Conservation (phyloP, 1,284 basidiomycete species). For the Cutaneotrichosporon cavernicola region DNA sequence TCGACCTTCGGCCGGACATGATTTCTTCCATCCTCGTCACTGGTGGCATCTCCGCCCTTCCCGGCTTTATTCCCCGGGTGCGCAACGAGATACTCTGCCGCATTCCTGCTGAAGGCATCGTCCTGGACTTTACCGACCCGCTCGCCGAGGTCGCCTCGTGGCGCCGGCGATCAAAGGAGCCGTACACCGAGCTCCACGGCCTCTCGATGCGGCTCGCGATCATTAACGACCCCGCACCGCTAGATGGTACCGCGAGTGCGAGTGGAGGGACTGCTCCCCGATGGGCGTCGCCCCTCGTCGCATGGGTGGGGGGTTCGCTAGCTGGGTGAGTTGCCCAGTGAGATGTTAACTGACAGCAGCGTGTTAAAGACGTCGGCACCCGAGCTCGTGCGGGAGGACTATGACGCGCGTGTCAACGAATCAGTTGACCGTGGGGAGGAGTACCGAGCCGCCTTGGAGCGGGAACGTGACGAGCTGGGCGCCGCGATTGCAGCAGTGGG, state of each 20-base stretch:
- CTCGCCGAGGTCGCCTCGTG: slow-evolving; percentile 19
- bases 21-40: slow-evolving; percentile 76
- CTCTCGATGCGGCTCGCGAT: slow-evolving; percentile 71
- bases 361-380: slow-evolving; percentile 78
- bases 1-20: slow-evolving; percentile 80
- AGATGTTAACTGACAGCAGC: slow-evolving; percentile 44
- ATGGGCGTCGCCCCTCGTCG: slow-evolving; percentile 71
- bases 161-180: slow-evolving; percentile 59
- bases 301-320: slow-evolving; percentile 91
- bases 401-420: slow-evolving; percentile 50
- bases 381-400: slow-evolving; percentile 76
- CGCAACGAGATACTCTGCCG: slow-evolving; percentile 69
- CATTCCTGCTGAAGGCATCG: slow-evolving; percentile 52
- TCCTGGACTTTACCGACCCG: slow-evolving; percentile 24
- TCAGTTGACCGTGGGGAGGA: slow-evolving; percentile 31
- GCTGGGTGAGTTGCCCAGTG: slow-evolving; percentile 65
- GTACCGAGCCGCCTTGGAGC: slow-evolving; percentile 45
- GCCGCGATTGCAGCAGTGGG: slow-evolving; percentile 33
- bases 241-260: slow-evolving; percentile 35
- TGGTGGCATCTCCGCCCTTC: slow-evolving; percentile 87
- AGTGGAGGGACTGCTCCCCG: slow-evolving; percentile 79
- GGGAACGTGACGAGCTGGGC: slow-evolving; percentile 54
- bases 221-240: slow-evolving; percentile 68
- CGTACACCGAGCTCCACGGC: slow-evolving; percentile 68
- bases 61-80: slow-evolving; percentile 84